These are phyloP conservation scores for Coniochaeta ligniaria DNA, from an alignment of 2,329 filamentous ascomycete genomes.

Conservation along the genomic window DNA sequence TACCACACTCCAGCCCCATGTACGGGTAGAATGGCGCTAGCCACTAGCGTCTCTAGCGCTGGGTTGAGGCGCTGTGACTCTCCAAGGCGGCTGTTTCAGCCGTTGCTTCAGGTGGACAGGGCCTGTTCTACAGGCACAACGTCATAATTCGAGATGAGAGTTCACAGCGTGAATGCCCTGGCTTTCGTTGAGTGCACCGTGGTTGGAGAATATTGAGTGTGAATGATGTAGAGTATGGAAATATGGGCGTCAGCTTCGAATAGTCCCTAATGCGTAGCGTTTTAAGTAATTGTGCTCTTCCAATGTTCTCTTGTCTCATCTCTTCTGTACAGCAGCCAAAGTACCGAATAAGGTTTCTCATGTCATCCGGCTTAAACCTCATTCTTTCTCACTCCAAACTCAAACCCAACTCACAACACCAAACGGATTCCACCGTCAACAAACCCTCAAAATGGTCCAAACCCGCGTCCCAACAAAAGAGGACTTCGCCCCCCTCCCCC, in stretches of 20 bases:
- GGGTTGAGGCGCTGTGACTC: neutral
- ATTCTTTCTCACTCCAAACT: neutral
- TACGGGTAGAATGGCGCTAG: neutral
- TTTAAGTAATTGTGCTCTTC: no score
- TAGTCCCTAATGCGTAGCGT: no score
- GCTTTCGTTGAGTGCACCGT: neutral
- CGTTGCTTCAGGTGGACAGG: neutral
- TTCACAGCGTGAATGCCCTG: neutral
- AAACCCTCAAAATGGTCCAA: constrained; percentile 28
- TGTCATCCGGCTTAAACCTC: neutral
- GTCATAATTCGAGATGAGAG: neutral
- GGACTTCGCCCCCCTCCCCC: constrained; percentile 37
- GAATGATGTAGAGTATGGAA: neutral
- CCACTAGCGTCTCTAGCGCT: neutral
- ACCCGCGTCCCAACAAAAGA: constrained; percentile 39
- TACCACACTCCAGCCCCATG: neutral
- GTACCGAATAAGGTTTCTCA: neutral
- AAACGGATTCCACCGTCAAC: neutral
- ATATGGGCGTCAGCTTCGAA: no score
- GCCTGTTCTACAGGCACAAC: neutral
- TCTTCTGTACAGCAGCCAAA: no score
- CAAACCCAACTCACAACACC: neutral
- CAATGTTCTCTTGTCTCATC: no score
- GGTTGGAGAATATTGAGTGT: neutral
- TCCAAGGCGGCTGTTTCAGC: neutral